These are phyloP conservation scores for Nakataea oryzae DNA, from an alignment of 2,329 filamentous ascomycete species.

Conservation along the genomic window DNA sequence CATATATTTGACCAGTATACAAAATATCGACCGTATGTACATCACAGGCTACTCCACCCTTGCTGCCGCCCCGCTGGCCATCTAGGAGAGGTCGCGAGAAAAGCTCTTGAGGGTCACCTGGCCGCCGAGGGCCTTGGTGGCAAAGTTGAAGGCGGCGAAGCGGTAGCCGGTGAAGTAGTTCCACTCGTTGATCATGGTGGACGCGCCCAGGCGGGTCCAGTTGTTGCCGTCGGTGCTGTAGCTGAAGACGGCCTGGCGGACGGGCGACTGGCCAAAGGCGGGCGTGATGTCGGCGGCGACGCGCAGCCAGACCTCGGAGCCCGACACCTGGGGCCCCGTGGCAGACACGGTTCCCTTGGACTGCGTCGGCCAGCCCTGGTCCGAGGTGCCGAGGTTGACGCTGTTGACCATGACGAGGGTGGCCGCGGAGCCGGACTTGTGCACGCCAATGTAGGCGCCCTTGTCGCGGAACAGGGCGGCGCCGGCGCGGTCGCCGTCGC, in stretches of 20 bases:
- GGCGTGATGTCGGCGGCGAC: slow-evolving; percentile 23
- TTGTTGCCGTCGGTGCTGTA: slow-evolving; percentile 32
- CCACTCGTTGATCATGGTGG: slow-evolving; percentile 29
- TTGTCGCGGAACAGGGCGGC: slow-evolving; percentile 42
- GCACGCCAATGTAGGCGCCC: slow-evolving; percentile 40
- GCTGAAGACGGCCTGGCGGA: slow-evolving; percentile 21
- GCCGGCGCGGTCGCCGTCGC: slow-evolving; percentile 39
- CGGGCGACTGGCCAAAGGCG: slow-evolving; percentile 15
- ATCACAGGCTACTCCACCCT: neutral
- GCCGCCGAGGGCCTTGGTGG: slow-evolving; percentile 30
- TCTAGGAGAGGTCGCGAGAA: neutral
- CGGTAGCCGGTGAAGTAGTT: slow-evolving; percentile 37
- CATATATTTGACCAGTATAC: no score
- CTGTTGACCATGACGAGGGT: slow-evolving; percentile 18
- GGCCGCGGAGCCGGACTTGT: slow-evolving; percentile 19
- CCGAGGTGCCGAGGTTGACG: slow-evolving; percentile 15
- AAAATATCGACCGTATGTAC: no score
- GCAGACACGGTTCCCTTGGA: slow-evolving; percentile 18
- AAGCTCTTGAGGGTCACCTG: slow-evolving; percentile 14
- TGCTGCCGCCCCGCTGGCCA: neutral
- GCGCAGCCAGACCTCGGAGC: slow-evolving; percentile 23
- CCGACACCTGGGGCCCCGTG: slow-evolving; percentile 5
- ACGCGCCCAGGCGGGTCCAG: slow-evolving; percentile 22
- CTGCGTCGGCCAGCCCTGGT: slow-evolving; percentile 17
- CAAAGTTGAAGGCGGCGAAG: slow-evolving; percentile 38